Evolutionary conservation across 1,284 basidiomycete species (phyloP), one percentile per base, ranked within the genome.

Genomic region (Wallemia mellicola): DNA sequence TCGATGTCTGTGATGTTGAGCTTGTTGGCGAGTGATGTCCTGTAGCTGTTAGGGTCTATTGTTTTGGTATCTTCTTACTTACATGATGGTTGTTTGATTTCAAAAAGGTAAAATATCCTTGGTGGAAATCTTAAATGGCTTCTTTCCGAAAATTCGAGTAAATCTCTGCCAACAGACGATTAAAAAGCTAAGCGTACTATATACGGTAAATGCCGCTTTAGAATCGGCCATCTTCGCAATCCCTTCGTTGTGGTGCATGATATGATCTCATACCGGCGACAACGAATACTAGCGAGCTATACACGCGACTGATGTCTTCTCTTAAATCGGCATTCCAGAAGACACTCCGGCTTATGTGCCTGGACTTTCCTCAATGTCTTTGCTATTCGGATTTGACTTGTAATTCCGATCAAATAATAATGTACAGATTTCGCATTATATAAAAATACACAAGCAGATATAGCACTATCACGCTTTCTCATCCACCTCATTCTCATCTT

Each of bases 11-110:
- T 85, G 73, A 98, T 88, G 64, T 82, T 77, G 65, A 92, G 79
- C 72, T 92, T 96, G 75, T 82, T 88, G 38, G 91, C 82, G 72
- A 96, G 83, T 64, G 91, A 95, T 91, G 94, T 95, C 38, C 38
- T 48, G 71, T 76, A 66, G 68, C 27, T 33, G 28, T 32, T 27
- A 59, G 48, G 28, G 56, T 19, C 19, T 28, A 14, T 56, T 54
- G 58, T 17, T n/a, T n/a, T n/a, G n/a, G n/a, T n/a, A n/a, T n/a
- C n/a, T n/a, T n/a, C n/a, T n/a, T n/a, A n/a, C n/a, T n/a, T n/a
- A n/a, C n/a, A n/a, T 11, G 38, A 22, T 48, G n/a, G 22, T 5
- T 17, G 14, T 3, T 15, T 17, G 5, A n/a, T 17, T 48, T n/a
- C 38, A 22, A n/a, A 11, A 5, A n/a, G 38, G 5, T n/a, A n/a